phyloP scores from a whole-genome alignment of 306 rosid species.

The Castanea crenata region DNA sequence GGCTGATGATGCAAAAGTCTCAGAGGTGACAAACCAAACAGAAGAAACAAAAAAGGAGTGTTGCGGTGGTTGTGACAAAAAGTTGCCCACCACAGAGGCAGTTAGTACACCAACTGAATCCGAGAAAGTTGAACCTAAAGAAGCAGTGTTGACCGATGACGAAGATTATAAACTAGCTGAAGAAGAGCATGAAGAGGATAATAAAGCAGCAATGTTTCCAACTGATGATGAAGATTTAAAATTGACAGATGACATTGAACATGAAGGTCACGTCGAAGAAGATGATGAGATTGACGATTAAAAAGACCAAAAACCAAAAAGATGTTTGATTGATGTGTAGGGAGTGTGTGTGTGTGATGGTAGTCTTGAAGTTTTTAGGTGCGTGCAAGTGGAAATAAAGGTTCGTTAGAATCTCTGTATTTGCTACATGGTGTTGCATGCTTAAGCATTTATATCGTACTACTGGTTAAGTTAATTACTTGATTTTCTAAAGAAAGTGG shows the following conservation, averaged over 20 bases:
- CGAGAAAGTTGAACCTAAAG: background rate
- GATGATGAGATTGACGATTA: background rate
- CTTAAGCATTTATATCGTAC: no score
- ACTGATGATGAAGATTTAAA: background rate
- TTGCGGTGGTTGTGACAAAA: background rate
- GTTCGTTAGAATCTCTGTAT: no score
- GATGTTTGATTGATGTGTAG: no score
- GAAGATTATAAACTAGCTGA: background rate
- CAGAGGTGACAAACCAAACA: background rate
- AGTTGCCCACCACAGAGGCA: background rate
- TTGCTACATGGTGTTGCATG: no score
- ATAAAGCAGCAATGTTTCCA: background rate
- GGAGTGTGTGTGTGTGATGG: no score
- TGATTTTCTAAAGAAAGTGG: no score
- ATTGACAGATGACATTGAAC: background rate
- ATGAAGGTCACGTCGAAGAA: background rate
- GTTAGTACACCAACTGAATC: background rate
- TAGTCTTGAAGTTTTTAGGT: no score
- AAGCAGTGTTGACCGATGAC: background rate
- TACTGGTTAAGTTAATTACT: no score
- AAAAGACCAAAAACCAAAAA: no score
- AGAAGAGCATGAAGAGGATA: background rate
- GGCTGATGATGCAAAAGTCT: background rate
- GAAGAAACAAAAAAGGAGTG: conserved; percentile 5
- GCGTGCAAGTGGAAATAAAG: no score